Conservation (phyloP, 1,284 basidiomycete species). For the Xerocomus cyaneibrunnescens region DNA sequence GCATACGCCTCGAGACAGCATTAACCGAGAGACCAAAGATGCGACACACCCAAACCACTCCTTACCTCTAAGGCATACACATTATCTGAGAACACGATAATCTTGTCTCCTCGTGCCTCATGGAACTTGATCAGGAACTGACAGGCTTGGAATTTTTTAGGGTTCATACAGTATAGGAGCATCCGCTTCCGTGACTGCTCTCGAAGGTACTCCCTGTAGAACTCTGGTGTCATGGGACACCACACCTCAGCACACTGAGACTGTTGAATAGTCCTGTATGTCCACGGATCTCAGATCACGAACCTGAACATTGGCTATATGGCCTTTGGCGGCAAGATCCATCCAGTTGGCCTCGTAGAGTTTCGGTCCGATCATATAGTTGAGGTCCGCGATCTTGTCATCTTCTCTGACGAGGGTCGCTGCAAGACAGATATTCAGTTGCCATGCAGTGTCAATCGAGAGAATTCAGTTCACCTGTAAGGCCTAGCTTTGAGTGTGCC, state of each 20-base stretch:
- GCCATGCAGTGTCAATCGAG: neutral
- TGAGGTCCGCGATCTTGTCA: constrained; percentile 98
- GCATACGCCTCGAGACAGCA: constrained; percentile 78
- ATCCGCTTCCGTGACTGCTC: constrained; percentile 93
- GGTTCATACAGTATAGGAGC: constrained; percentile 99
- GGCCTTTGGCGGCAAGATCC: constrained; percentile 98
- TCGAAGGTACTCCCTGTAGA: constrained; percentile 96
- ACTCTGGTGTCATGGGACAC: constrained; percentile 99
- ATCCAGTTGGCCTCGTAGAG: constrained; percentile 99
- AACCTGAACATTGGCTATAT: constrained; percentile 99
- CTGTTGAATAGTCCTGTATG: constrained; percentile 5
- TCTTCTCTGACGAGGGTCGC: constrained; percentile 98
- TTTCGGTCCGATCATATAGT: constrained; percentile 99
- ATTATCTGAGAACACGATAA: constrained; percentile 99
- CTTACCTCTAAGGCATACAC: constrained; percentile 93
- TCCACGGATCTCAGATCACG: constrained; percentile 22
- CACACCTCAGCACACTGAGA: constrained; percentile 95
- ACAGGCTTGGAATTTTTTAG: constrained; percentile 98
- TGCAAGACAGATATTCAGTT: constrained; percentile 33
- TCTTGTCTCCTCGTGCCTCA: constrained; percentile 97
- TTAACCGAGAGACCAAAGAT: neutral
- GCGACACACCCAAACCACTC: neutral
- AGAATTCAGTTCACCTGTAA: constrained; percentile 64
- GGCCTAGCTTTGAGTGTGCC: constrained; percentile 93
- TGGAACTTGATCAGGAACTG: constrained; percentile 99